Evolutionary conservation across 2,329 filamentous ascomycete species (phyloP), one percentile per base, ranked within the genome.

Genomic region (Aspergillus hortae): DNA sequence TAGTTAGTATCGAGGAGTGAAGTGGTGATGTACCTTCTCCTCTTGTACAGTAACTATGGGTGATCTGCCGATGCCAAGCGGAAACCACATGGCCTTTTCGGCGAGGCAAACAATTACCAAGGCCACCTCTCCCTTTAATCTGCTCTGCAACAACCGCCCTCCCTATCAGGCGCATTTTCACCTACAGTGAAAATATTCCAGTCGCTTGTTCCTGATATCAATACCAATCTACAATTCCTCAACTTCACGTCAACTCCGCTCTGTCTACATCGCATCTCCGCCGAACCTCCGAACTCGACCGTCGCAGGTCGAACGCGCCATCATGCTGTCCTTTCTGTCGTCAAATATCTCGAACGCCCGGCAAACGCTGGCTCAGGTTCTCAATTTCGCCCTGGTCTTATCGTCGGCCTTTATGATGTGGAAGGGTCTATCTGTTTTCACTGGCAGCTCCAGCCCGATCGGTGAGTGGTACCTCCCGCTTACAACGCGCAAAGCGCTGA

Each of bases 391-490:
- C 51, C 84, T 96, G 57, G 90, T 96, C 56, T 83, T 96, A 46
- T 91, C 88, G 9, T 94, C 90, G 1, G 91, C 92, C 1, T 96
- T 96, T 69, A 96, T 96, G 91, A 85, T 95, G 76, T 90, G 87
- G 91, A 96, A 96, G 73, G 89, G 88, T 9, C 84, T 96, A 54
- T 92, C 87, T 7, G 83, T 96, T 27, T 76, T 84, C 57, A 84
- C 88, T 52, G 86, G 94, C 65, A 89, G 86, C 5, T 83, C 86
- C 11, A 88, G 84, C 9, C 84, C 84, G 1, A 86, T 86, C 58
- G 83, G 86, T 25, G 84, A 86, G 14, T 83, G 86, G 49, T 44
- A n/a, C n/a, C 21, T 25, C 30, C 30, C 3, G 19, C 9, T 42
- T 14, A 23, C 17, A 14, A 17, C 19, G 14, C n/a, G n/a, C 4